Base-by-base conservation (phyloP, 2,329 filamentous ascomycete species). In the Botryotinia narcissicola region DNA sequence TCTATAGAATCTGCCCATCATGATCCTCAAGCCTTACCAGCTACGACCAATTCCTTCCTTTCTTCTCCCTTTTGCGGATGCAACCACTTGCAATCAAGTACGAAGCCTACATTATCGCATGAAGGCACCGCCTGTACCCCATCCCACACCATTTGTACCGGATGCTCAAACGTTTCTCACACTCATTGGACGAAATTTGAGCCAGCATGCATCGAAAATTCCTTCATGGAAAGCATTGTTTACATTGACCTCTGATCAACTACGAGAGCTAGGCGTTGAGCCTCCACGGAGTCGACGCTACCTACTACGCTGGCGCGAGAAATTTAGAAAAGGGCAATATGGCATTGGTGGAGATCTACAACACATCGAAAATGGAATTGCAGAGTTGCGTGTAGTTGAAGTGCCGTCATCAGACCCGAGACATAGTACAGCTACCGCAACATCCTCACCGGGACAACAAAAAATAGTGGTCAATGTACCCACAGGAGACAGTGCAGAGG, bases 181-280 rank as follows among this genome's bases (percentile, higher is more conserved):
- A 51, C 87, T 98, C 74, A 98, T 98, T 83, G 96, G 96, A 78
- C 95, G 96, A 76, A 91, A 91, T 78, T 90, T 98, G 79, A 90
- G 88, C 80, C 90, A 92, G 80, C 93, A 98, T 85, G 89, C 92
- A 67, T 86, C 89, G 83, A 98, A 98, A 83, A 93, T 99, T 79
- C 90, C 93, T 3, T 91, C 92, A 18, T 98, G 96, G 96, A 92
- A 96, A 71, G 89, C 93, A 9, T 89, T 99, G 63, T 98, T 98
- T 87, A 91, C 91, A 63, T 86, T 96, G 76, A 91, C 89, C 35
- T 94, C 93, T 29, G 82, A 86, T 62, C 91, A 98, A 83, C 87
- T 99, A 77, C 90, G 91, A 77, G 91, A 95, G 78, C 87, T 96
- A 29, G 95, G 96, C 73, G 87, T 98, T 75, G 95, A 98, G 82